Evolutionary conservation across 164 flowering plant species (phyloP), one percentile per base, ranked within the genome.

Genomic region (Warburgia ugandensis): DNA sequence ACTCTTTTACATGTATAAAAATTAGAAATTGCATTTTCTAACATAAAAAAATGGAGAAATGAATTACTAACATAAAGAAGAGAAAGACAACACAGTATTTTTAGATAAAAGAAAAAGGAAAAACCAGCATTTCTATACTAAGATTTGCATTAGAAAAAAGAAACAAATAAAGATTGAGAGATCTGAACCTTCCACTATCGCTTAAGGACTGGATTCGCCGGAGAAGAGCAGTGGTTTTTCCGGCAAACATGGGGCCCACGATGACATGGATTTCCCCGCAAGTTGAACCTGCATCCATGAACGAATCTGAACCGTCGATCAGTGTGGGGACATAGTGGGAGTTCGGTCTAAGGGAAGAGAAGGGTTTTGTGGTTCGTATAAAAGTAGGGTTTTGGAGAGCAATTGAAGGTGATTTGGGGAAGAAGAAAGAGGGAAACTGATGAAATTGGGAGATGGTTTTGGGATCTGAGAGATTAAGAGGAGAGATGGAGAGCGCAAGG

Each of bases 161-260:
- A 50, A 25, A 9, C 39, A n/a, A 40, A 9, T 17, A 40, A 29
- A 21, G 19, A 37, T 48, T n/a, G 7, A 26, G 14, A 30, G 14
- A 22, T 10, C n/a, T 5, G 17, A 45, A 74, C 95, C 96, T 80
- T 60, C 97, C 97, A 22, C 27, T 61, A 42, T 17, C 62, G 44
- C 45, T 52, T 43, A 82, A 91, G 9, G 76, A 63, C 55, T 63
- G 73, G 68, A 92, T 63, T 22, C 99, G 78, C 22, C 92, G 89
- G 50, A 91, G 87, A 5, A 91, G 83, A n/a, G 89, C 79, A 4
- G 97, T 91, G 56, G 96, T 81, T 57, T 91, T 91, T 3, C 97
- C 96, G 11, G 96, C 90, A 23, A 91, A 91, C 97, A 91, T 87
- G 14, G 96, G 97, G 12, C 97, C 97, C 3, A 87, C 54, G 27